Percentiles rank a stretch among this genome's conserved stretches.
These are phyloP conservation scores for Litchi chinensis DNA, from an alignment of 345 rosid genomes.

Conservation along the genomic window DNA sequence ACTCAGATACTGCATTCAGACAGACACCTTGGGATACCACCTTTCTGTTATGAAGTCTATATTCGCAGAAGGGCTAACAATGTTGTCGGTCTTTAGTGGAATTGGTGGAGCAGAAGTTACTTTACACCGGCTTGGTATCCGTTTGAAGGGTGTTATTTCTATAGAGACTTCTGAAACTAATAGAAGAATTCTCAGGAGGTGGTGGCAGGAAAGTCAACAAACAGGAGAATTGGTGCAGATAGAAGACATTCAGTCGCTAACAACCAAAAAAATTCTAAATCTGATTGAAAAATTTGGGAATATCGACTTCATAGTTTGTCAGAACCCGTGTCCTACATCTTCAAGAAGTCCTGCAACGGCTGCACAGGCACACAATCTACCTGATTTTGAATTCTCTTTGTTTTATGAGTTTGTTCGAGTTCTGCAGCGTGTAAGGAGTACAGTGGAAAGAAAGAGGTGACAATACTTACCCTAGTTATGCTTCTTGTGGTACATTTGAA, in stretches of 20 bases:
- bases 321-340: slow-evolving; percentile 52
- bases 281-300: slow-evolving; percentile 55
- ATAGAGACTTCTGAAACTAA: slow-evolving; percentile 62
- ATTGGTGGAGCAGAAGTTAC: slow-evolving; percentile 80
- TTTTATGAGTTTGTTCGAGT: slow-evolving; percentile 81
- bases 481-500: slow-evolving; percentile 12
- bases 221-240: slow-evolving; percentile 77
- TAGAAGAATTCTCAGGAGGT: slow-evolving; percentile 58
- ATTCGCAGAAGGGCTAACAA: slow-evolving; percentile 68
- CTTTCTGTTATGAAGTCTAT: slow-evolving; percentile 73
- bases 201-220: slow-evolving; percentile 79
- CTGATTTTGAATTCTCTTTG: slow-evolving; percentile 57
- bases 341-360: slow-evolving; percentile 26
- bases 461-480: neutral
- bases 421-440: slow-evolving; percentile 59
- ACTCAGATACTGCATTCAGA: slow-evolving; percentile 71
- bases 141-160: slow-evolving; percentile 66
- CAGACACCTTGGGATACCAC: slow-evolving; percentile 81
- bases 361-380: slow-evolving; percentile 16
- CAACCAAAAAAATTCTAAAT: slow-evolving; percentile 51
- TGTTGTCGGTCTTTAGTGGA: slow-evolving; percentile 77
- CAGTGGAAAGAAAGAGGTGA: slow-evolving; percentile 41
- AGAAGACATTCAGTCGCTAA: slow-evolving; percentile 64
- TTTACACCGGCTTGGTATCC: slow-evolving; percentile 69
- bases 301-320: slow-evolving; percentile 75